phyloP scores from a whole-genome alignment of 2,329 filamentous ascomycete species.

The Cladosporium austrohemisphaericum region DNA sequence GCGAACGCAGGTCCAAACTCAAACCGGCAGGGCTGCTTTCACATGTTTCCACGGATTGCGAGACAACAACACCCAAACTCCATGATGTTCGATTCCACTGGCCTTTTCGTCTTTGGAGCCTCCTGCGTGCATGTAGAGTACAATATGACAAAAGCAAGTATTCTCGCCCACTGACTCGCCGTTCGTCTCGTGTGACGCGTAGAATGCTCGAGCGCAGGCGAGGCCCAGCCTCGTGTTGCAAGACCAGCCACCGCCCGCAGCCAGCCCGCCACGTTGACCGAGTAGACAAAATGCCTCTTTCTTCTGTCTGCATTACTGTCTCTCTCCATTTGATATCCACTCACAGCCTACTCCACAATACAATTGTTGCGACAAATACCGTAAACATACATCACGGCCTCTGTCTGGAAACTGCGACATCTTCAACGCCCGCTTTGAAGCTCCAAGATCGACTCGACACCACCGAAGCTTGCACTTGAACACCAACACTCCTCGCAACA shows the following conservation, averaged over 20 bases:
- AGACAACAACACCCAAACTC: neutral
- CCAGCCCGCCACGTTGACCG: conserved; percentile 12
- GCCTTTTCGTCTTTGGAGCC: too few relatives aligned
- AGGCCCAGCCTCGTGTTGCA: conserved; percentile 16
- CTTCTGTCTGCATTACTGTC: conserved; percentile 8
- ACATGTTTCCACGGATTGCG: neutral
- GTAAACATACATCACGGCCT: too few relatives aligned
- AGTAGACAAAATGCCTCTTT: conserved; percentile 5
- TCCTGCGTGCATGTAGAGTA: too few relatives aligned
- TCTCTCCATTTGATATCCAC: conserved; percentile 1
- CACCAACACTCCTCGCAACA: too few relatives aligned
- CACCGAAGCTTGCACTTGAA: too few relatives aligned
- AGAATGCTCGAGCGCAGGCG: conserved; percentile 12
- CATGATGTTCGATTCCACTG: neutral
- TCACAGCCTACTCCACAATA: conserved; percentile 1
- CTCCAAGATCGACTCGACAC: too few relatives aligned
- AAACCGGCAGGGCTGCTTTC: conserved; percentile 3
- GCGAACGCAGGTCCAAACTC: neutral
- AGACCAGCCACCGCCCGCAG: conserved; percentile 14
- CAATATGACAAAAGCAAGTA: too few relatives aligned
- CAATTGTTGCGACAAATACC: neutral
- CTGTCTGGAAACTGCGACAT: too few relatives aligned
- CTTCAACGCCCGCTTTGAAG: neutral
- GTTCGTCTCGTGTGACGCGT: conserved; percentile 1
- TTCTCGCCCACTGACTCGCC: neutral